phyloP scores from a whole-genome alignment of 768 basidiomycete species.

The Leucogyrophana mollusca region DNA sequence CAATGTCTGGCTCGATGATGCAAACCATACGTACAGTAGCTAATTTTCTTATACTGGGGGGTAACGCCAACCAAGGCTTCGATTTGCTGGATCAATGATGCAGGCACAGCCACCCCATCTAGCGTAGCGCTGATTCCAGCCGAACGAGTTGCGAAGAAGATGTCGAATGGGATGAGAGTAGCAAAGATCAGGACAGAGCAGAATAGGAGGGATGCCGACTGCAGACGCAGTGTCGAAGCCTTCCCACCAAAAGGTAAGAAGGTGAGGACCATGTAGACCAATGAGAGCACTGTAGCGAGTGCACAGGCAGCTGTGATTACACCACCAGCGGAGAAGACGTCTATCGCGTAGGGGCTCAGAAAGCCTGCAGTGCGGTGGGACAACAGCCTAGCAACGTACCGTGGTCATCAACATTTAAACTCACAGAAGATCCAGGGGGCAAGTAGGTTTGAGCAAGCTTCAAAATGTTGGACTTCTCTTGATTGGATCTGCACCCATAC shows the following conservation, averaged over 20 bases:
- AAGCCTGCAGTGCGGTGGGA: too few species aligned
- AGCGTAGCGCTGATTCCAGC: conserved; percentile 46
- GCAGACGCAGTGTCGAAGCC: conserved; percentile 24
- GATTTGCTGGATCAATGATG: conserved; percentile 32
- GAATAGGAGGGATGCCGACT: conserved; percentile 39
- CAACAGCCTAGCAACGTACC: conserved; percentile 7
- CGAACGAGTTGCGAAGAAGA: conserved; percentile 43
- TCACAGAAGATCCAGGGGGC: conserved; percentile 6
- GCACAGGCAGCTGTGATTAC: conserved; percentile 35
- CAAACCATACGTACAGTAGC: conserved; percentile 42
- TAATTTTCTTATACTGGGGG: conserved; percentile 42
- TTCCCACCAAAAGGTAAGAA: conserved; percentile 7
- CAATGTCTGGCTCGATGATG: neutral
- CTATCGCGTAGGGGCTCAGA: too few species aligned
- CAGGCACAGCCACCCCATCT: conserved; percentile 34
- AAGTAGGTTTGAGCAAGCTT: neutral
- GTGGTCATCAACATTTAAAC: conserved; percentile 7
- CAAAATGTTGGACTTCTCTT: conserved; percentile 9
- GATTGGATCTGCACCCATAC: conserved; percentile 12
- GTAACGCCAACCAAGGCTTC: conserved; percentile 39
- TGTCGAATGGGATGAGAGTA: conserved; percentile 45
- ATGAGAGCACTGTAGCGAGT: conserved; percentile 30
- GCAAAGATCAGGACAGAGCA: conserved; percentile 47
- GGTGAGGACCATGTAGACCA: conserved; percentile 25
- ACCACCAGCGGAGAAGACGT: conserved; percentile 37